These are phyloP conservation scores for Quercus rubra DNA, from an alignment of 306 rosid genomes.

Conservation along the genomic window DNA sequence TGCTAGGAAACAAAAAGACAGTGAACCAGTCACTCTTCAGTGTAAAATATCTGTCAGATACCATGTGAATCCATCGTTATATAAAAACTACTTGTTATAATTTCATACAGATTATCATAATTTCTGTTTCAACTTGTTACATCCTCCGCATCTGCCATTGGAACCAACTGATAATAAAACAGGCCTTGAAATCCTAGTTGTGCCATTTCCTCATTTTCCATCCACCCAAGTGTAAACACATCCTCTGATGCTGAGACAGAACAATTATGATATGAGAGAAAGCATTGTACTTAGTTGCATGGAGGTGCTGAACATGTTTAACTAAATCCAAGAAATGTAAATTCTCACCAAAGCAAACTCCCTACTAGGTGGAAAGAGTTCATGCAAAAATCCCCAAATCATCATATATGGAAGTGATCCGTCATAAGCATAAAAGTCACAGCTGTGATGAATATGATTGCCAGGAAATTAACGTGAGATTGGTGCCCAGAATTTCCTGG, in stretches of 20 bases:
- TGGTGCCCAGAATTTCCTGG: slow-evolving; percentile 18
- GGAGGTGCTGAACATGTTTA: not conserved
- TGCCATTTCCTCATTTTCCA: not conserved
- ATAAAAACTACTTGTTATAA: not conserved
- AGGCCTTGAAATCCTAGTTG: not conserved
- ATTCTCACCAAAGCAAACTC: not conserved
- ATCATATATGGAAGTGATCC: slow-evolving; percentile 22
- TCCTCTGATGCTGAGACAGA: not conserved
- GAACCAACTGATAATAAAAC: not conserved
- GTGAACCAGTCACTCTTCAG: not conserved
- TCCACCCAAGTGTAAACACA: not conserved
- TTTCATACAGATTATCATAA: not conserved
- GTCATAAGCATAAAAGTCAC: slow-evolving; percentile 41
- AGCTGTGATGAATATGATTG: slow-evolving; percentile 26
- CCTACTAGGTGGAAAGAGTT: not conserved
- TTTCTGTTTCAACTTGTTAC: not conserved
- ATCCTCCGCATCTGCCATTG: not conserved
- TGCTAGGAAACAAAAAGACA: not conserved
- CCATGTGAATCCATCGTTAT: not conserved
- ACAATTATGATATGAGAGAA: not conserved
- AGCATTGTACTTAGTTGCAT: too few species aligned
- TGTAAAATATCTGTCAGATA: not conserved
- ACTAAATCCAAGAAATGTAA: not conserved
- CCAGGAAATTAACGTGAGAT: slow-evolving; percentile 13
- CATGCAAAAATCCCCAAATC: not conserved